Percentiles rank a stretch among this genome's conserved stretches.
Evolutionary conservation across 768 basidiomycete species (phyloP).

Genomic region (Podaxis sp.): DNA sequence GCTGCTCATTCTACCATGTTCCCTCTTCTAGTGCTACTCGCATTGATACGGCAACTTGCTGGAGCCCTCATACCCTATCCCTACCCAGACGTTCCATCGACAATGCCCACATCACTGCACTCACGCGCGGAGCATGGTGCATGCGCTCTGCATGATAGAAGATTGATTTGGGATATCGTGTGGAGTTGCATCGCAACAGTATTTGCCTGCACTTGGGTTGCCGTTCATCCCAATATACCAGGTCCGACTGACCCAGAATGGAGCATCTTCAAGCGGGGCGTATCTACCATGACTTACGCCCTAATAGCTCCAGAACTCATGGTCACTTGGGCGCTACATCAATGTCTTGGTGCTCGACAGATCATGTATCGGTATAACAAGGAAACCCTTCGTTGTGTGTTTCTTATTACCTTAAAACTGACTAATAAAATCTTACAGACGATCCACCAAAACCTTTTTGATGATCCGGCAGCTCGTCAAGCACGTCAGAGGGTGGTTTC

Average conservation of each 20-base stretch:
- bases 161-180: constrained; percentile 7
- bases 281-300: constrained; percentile 8
- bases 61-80: background rate
- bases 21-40: background rate
- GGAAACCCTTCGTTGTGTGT: background rate
- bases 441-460: background rate
- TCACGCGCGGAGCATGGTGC: background rate
- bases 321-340: constrained; percentile 6
- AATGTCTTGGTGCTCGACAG: constrained; percentile 6
- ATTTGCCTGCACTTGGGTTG: constrained; percentile 12
- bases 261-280: background rate
- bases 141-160: background rate
- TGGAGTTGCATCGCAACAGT: constrained; percentile 10
- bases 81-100: background rate
- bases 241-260: background rate
- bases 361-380: background rate
- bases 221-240: constrained; percentile 12
- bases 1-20: background rate
- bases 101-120: background rate
- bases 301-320: constrained; percentile 11
- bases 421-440: background rate
- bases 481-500: background rate
- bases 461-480: background rate
- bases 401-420: background rate
- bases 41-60: background rate